Evolutionary conservation across 306 rosid species (phyloP), one percentile per base, ranked within the genome.

Genomic region (Quercus dentata): DNA sequence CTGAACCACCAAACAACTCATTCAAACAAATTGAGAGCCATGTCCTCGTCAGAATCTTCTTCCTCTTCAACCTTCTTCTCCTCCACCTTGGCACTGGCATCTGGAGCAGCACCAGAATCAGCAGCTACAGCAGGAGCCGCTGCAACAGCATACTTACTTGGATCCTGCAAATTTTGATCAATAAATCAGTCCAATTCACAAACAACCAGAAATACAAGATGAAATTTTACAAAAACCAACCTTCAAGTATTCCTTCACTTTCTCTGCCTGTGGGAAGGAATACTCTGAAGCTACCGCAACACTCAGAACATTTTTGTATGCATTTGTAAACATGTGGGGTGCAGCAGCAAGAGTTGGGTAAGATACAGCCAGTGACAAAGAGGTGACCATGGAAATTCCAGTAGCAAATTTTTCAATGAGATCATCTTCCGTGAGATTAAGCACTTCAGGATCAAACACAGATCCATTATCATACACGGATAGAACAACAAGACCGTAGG

Each of bases 341-440:
- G 92, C 92, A 20, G 92, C 90, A 30, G 92, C 90, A 27, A 88
- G 63, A 13, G 90, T 88, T 25, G 92, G 92, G 85, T 74, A 88
- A 1, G 87, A 81, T 18, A 88, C 21, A n/a, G 90, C 92, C 83
- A 88, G 20, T 1, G 92, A 77, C 80, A 88, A 25, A 4, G 92
- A 84, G 13, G 92, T 82, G 27, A 88, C 88, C 86, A 83, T 79
- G 23, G 90, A 86, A 18, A 88, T 90, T 31, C 88, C 92, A 15
- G 74, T 1, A 7, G 90, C 90, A 82, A 88, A 88, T 79, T 86
- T 88, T 73, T 23, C 80, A 6, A 84, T 64, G 25, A 88, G 92
- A 35, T 86, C 92, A 65, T 88, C 92, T 79, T 88, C 92, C 0
- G 92, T 83, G 27, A 88, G 82, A 44, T 88, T 83, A 65, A 88